Evolutionary conservation across 495 filamentous ascomycete species (phyloP).

Genomic region (Penicillium angulare): DNA sequence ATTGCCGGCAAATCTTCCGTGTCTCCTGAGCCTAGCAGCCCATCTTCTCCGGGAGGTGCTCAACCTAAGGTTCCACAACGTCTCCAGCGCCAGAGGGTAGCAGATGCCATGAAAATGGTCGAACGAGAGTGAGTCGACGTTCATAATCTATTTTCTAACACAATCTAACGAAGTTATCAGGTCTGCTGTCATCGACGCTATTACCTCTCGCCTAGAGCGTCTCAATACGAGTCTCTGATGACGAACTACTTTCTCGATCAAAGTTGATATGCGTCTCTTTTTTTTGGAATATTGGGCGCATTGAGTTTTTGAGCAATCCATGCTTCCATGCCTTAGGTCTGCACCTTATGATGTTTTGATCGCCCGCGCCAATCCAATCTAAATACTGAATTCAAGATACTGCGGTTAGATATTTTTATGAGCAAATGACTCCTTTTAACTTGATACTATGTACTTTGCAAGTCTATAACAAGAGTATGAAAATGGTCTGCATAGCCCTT

Average conservation of each 20-base stretch:
- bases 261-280: neutral
- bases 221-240: slow-evolving; percentile 28
- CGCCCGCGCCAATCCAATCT: no score
- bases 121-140: slow-evolving; percentile 58
- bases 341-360: no score
- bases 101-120: slow-evolving; percentile 67
- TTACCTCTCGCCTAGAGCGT: slow-evolving; percentile 40
- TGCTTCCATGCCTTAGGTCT: no score
- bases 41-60: slow-evolving; percentile 26
- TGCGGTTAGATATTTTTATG: no score
- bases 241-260: neutral
- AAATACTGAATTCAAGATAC: no score
- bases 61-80: slow-evolving; percentile 60
- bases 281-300: neutral
- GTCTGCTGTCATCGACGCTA: slow-evolving; percentile 40
- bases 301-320: no score
- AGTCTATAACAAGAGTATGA: no score
- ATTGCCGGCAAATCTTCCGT: slow-evolving; percentile 29
- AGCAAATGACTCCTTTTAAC: no score
- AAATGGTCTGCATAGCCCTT: no score
- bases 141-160: neutral
- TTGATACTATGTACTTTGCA: no score
- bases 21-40: slow-evolving; percentile 27
- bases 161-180: slow-evolving; percentile 18
- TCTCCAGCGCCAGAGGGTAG: slow-evolving; percentile 64